Evolutionary conservation across 2,329 filamentous ascomycete genomes (phyloP).

Genomic region (Alternaria conjuncta): DNA sequence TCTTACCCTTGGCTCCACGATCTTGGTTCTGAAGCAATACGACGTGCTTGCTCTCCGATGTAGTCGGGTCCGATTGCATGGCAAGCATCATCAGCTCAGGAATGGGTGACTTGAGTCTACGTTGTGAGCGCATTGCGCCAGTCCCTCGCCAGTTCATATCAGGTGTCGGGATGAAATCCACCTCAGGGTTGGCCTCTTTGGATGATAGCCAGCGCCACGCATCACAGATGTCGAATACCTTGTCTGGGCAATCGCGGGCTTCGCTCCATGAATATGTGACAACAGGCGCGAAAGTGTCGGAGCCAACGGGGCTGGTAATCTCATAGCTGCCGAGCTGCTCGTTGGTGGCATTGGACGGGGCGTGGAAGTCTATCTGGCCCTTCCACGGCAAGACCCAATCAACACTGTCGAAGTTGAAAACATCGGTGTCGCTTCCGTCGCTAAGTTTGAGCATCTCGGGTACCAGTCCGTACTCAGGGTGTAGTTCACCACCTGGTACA

Average conservation of each 20-base stretch:
- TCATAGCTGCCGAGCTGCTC: neutral
- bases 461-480: constrained; percentile 22
- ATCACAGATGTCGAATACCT: neutral
- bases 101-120: constrained; percentile 18
- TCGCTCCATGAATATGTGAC: neutral
- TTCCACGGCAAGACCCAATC: constrained; percentile 21
- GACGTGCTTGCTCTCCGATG: neutral
- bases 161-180: neutral
- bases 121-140: neutral
- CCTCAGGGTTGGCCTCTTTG: neutral
- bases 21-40: constrained; percentile 11
- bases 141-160: neutral
- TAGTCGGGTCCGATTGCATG: neutral
- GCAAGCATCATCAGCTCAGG: constrained; percentile 16
- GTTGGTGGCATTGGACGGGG: neutral
- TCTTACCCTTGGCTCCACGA: neutral
- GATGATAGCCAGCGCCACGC: neutral
- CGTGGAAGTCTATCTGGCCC: constrained; percentile 3
- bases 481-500: constrained; percentile 19
- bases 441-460: constrained; percentile 9
- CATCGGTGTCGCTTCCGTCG: constrained; percentile 21
- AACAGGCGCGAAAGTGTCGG: neutral
- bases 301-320: neutral
- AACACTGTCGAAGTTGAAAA: constrained; percentile 22
- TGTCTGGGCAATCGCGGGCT: neutral